Evolutionary conservation across 106 monocot species (phyloP), one percentile per base, ranked within the genome.

Genomic region (Allium cepa): DNA sequence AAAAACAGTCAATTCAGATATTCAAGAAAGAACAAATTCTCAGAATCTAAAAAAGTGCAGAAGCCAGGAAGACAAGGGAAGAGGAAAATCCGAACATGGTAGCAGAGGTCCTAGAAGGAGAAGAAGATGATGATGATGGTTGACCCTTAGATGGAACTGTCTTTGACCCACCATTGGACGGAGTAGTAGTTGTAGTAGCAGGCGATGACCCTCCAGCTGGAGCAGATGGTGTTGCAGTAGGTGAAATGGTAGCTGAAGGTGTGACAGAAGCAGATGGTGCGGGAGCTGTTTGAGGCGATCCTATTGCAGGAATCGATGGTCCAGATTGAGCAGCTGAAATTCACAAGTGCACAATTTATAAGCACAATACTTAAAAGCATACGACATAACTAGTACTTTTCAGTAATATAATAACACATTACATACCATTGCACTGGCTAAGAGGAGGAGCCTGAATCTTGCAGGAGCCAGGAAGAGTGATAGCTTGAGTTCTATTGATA

Each of bases 211-310:
- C 18, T 2, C 15, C 50, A 11, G 50, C 4, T 56, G 73, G 73
- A 17, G 59, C 58, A 6, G 74, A 14, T 28, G 75, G 47, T 47
- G 58, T 18, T 1, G 47, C 10, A 11, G 76, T 12, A n/a, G 69
- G 64, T 49, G 46, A 47, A 49, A 4, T 57, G 0, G 76, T 53
- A 11, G 46, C 57, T 27, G 77, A 77, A 13, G 77, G 70, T 28
- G 77, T 65, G 3, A 53, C 26, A 8, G 77, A 26, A 8, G 63
- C 10, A 49, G 64, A 8, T 47, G 77, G 56, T 9, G 71, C 52
- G 1, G 72, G 62, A 8, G 71, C 60, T 26, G 9, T 18, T 17
- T 60, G 59, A 10, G 71, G 22, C 27, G 71, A 49, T 61, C 60
- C 60, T 7, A 15, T 49, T 14, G 71, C n/a, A 50, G 70, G 64